Conservation (phyloP, 768 basidiomycete genomes). For the Panaeolus papilionaceus region DNA sequence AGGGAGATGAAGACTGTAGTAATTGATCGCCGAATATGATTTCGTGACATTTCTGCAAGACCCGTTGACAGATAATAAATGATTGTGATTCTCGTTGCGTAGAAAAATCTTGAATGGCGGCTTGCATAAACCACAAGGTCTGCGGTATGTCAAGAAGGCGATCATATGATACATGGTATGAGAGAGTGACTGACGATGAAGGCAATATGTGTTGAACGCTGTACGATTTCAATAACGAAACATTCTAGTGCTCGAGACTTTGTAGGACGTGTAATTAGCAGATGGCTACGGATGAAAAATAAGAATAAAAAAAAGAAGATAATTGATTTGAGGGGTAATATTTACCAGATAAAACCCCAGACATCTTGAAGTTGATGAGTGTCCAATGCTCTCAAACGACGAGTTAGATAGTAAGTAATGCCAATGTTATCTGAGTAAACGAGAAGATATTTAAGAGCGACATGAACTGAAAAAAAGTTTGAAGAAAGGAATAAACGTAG, state of each 20-base stretch:
- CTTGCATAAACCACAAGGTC: constrained; percentile 99
- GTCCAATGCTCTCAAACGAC: constrained; percentile 71
- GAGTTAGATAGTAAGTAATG: constrained; percentile 89
- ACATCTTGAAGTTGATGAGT: constrained; percentile 79
- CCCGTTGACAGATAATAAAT: constrained; percentile 90
- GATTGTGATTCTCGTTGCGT: constrained; percentile 69
- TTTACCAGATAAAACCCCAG: constrained; percentile 90
- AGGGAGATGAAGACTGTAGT: constrained; percentile 67
- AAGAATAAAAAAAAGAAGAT: constrained; percentile 23
- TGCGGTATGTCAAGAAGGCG: constrained; percentile 20
- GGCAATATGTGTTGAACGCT: constrained; percentile 93
- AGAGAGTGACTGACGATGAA: constrained; percentile 78
- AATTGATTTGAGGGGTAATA: constrained; percentile 20
- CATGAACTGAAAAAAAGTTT: constrained; percentile 92
- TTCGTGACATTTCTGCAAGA: constrained; percentile 91
- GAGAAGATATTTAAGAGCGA: constrained; percentile 88
- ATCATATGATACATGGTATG: constrained; percentile 13
- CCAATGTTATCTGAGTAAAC: constrained; percentile 87
- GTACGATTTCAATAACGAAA: constrained; percentile 88
- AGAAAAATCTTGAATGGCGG: constrained; percentile 84
- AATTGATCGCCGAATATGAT: constrained; percentile 94
- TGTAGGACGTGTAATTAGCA: constrained; percentile 91
- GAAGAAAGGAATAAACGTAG: constrained; percentile 92
- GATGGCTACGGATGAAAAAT: constrained; percentile 64
- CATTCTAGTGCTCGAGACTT: constrained; percentile 92